A percentile compares a stretch with the other conserved stretches of the same genome.
These are phyloP conservation scores for Corynascus novoguineensis DNA, from an alignment of 495 filamentous ascomycete species.

Conservation along the genomic window DNA sequence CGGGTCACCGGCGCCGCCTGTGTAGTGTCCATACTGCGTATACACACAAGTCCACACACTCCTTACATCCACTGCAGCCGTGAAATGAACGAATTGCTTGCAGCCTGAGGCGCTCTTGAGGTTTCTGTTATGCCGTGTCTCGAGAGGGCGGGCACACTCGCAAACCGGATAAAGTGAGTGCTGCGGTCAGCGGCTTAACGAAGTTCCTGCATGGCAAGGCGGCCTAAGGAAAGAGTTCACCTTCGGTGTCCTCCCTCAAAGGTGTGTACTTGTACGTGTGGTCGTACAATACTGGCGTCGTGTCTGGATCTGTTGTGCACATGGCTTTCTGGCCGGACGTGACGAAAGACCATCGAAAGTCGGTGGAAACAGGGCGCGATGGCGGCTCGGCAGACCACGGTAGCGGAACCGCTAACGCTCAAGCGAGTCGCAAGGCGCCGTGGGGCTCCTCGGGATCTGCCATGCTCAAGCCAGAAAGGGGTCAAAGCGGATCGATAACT, in stretches of 20 bases:
- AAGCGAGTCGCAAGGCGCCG: neutral
- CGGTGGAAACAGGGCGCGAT: neutral
- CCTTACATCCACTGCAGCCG: neutral
- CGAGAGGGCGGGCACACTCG: neutral
- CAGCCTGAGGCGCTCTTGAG: neutral
- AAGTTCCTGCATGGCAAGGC: neutral
- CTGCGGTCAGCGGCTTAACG: neutral
- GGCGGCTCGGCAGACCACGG: neutral
- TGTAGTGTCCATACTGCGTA: too few relatives aligned
- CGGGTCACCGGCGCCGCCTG: neutral
- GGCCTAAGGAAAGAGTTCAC: neutral
- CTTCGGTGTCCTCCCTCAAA: neutral
- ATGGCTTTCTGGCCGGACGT: neutral
- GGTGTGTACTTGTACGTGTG: too few relatives aligned
- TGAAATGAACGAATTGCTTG: neutral
- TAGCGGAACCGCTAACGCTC: neutral
- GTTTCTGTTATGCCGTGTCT: neutral
- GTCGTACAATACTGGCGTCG: too few relatives aligned
- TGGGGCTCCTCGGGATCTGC: neutral
- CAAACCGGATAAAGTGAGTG: constrained; percentile 4
- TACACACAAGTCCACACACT: too few relatives aligned
- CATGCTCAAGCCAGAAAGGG: neutral
- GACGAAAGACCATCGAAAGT: neutral
- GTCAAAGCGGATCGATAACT: neutral
- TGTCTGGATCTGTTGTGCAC: too few relatives aligned